Conservation (phyloP, 805 yeast genomes). For the Torulaspora microellipsoides region DNA sequence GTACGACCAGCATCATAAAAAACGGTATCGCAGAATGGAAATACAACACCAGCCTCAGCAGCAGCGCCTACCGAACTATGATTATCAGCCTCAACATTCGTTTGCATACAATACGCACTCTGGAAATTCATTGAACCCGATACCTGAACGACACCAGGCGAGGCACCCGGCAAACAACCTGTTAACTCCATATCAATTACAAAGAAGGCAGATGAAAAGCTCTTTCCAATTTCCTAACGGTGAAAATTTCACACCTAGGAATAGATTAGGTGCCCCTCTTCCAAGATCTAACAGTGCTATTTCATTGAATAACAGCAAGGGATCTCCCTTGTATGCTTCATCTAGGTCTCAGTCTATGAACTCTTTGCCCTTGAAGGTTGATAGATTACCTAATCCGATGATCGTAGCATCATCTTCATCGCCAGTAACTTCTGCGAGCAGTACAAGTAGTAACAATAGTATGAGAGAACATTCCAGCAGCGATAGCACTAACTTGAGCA, state of each 20-base stretch:
- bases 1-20: no score
- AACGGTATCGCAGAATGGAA: no score
- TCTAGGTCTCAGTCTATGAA: conserved; percentile 11
- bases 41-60: no score
- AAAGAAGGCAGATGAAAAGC: conserved; percentile 28
- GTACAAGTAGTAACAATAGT: conserved; percentile 16
- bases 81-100: no score
- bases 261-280: conserved; percentile 1
- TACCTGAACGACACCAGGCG: conserved; percentile 8
- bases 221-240: conserved; percentile 34
- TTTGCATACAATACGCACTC: neutral
- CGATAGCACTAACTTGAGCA: conserved; percentile 7
- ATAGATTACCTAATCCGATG: neutral
- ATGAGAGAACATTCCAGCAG: conserved; percentile 11
- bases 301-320: conserved; percentile 4
- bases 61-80: no score
- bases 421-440: conserved; percentile 6
- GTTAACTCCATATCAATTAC: conserved; percentile 31
- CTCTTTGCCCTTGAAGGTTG: conserved; percentile 2
- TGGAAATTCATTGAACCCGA: conserved; percentile 3
- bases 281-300: conserved; percentile 13
- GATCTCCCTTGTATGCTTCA: neutral
- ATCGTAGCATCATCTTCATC: neutral
- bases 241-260: conserved; percentile 32
- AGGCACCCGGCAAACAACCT: neutral